Evolutionary conservation across 306 rosid genomes (phyloP).

Genomic region (Begonia fuchsioides): DNA sequence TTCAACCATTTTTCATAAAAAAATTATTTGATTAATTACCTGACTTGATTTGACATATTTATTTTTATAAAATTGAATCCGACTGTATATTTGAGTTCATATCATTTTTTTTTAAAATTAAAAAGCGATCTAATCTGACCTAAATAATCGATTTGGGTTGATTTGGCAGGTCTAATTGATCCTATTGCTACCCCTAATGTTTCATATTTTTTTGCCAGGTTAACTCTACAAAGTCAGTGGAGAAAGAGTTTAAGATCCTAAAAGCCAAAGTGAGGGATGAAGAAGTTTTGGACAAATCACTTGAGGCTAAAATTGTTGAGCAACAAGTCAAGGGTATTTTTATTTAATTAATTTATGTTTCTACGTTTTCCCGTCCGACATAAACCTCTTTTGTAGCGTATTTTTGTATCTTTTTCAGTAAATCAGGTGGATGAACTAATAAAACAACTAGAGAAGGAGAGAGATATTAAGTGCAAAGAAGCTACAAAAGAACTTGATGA

Average conservation of each 20-base stretch:
- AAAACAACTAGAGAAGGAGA: constrained; percentile 49
- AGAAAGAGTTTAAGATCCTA: constrained; percentile 53
- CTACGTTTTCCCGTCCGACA: neutral
- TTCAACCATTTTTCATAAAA: too few relatives aligned
- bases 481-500: constrained; percentile 29
- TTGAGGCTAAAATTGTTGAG: constrained; percentile 59
- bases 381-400: neutral
- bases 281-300: constrained; percentile 56
- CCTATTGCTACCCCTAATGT: too few relatives aligned
- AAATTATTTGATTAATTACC: too few relatives aligned
- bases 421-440: constrained; percentile 29
- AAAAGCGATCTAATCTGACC: too few relatives aligned
- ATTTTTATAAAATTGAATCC: too few relatives aligned
- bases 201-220: constrained; percentile 40
- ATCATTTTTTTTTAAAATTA: too few relatives aligned
- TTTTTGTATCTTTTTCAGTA: constrained; percentile 24
- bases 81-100: too few relatives aligned
- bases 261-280: constrained; percentile 61
- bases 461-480: constrained; percentile 33
- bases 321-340: constrained; percentile 46
- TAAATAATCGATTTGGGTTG: too few relatives aligned
- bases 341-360: constrained; percentile 2
- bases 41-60: too few relatives aligned
- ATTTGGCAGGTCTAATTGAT: too few relatives aligned
- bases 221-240: constrained; percentile 55